Evolutionary conservation across 1,284 basidiomycete species (phyloP).

Genomic region (Rhodotorula sp.): DNA sequence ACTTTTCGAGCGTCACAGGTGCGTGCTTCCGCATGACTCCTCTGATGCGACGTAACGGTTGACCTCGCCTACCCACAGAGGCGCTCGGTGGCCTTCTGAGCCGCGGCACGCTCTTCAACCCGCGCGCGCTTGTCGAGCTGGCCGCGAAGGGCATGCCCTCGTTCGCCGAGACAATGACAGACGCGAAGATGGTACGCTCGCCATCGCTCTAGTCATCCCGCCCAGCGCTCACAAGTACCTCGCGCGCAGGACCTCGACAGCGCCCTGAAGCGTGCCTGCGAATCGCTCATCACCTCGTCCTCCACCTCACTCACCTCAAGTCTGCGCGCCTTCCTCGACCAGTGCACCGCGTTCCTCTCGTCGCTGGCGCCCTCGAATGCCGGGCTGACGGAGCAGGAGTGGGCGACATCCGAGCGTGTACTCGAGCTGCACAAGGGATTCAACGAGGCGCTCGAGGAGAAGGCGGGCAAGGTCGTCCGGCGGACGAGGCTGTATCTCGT

Average conservation of each 20-base stretch:
- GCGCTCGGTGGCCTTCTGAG: slow-evolving; percentile 41
- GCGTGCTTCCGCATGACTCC: slow-evolving; percentile 43
- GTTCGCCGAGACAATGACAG: slow-evolving; percentile 47
- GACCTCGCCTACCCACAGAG: slow-evolving; percentile 25
- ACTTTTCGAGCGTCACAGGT: slow-evolving; percentile 55
- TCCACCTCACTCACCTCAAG: slow-evolving; percentile 58
- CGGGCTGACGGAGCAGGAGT: slow-evolving; percentile 58
- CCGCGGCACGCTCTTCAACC: slow-evolving; percentile 36
- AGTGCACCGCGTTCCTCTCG: slow-evolving; percentile 54
- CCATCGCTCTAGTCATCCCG: no score
- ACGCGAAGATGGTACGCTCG: slow-evolving; percentile 48
- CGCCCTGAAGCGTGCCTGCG: slow-evolving; percentile 76
- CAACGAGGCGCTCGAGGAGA: slow-evolving; percentile 19
- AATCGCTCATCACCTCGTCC: slow-evolving; percentile 72
- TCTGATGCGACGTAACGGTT: not conserved
- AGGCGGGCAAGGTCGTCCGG: slow-evolving; percentile 19
- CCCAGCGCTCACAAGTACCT: no score
- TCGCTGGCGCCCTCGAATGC: slow-evolving; percentile 40
- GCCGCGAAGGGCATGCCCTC: slow-evolving; percentile 40
- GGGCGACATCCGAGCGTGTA: slow-evolving; percentile 54
- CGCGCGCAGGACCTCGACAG: slow-evolving; percentile 72
- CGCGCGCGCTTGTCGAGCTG: slow-evolving; percentile 36
- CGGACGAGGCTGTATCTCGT: slow-evolving; percentile 64
- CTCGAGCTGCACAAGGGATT: slow-evolving; percentile 39
- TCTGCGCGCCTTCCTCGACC: slow-evolving; percentile 64